Base-by-base conservation (phyloP, 805 yeast genomes). In the Kodamaea jinghongensis region DNA sequence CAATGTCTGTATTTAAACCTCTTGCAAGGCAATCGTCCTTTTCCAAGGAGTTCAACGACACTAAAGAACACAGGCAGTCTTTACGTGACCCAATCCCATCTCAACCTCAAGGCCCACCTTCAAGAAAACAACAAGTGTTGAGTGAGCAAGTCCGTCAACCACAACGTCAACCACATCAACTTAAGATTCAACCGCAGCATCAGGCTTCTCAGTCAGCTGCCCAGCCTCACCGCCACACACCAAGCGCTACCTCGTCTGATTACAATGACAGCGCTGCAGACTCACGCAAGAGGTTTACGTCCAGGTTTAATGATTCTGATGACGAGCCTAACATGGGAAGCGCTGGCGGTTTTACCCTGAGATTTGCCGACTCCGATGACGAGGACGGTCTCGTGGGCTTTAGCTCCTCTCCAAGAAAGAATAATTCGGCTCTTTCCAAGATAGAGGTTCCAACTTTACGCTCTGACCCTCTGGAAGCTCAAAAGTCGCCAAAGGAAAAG, bases 1-100 rank as follows among this genome's bases (percentile, higher is more conserved):
- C 74, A 2, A 43, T 44, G 11, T 65, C 71, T 31, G 48, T 54
- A 2, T 65, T 67, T 51, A 72, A 70, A 16, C 67, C 69, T 32
- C 63, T 67, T 25, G 67, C 47, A 51, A 61, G 65, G 52, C 66
- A 58, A 36, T 81, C 88, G 0, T 80, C 87, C 28, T 82, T 76
- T 52, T 80, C 76, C 47, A 80, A 75, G 50, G 67, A 48, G 9
- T 17, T 15, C 34, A 14, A 20, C 26, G 16, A 17, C 12, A 20
- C 23, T n/a, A 31, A 31, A 15, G 16, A 16, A 14, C 34, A 16
- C 26, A 31, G 31, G 13, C 37, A 34, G 15, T 16, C 37, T 10
- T 34, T 34, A 27, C 23, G 37, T 22, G 26, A 34, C 12, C 10
- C 37, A 12, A 12, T 12, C 13, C 17, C 37, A 3, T 6, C 38